A percentile compares a stretch with the other conserved stretches of the same genome.
These are phyloP conservation scores for Psilocybe cyanescens DNA, from an alignment of 768 basidiomycete species.

Conservation along the genomic window DNA sequence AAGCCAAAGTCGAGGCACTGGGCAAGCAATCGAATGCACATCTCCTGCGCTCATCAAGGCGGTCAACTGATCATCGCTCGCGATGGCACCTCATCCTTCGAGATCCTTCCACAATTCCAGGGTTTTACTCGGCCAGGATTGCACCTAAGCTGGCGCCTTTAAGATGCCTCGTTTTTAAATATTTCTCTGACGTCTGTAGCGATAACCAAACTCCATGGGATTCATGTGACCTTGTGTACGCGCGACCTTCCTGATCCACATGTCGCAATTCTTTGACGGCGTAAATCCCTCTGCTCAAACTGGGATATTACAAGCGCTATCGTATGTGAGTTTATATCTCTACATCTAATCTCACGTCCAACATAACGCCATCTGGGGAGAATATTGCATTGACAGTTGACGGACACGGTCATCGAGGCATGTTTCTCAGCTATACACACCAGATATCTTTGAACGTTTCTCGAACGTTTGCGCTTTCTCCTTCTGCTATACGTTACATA, in stretches of 20 bases:
- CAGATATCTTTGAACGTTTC: too few species aligned
- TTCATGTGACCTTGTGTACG: neutral
- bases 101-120: constrained; percentile 3
- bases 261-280: constrained; percentile 1
- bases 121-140: neutral
- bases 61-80: constrained; percentile 5
- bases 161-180: neutral
- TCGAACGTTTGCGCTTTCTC: neutral
- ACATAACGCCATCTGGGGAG: neutral
- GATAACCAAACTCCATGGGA: neutral
- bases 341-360: constrained; percentile 5
- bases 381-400: too few species aligned
- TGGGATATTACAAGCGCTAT: neutral
- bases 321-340: neutral
- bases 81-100: neutral
- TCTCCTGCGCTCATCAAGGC: neutral
- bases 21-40: neutral
- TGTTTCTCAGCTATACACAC: too few species aligned
- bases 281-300: constrained; percentile 7
- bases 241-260: neutral
- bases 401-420: too few species aligned
- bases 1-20: constrained; percentile 3
- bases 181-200: neutral
- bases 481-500: neutral
- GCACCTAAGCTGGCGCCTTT: neutral